These are phyloP conservation scores for Colletotrichum higginsianum DNA, from an alignment of 2,329 filamentous ascomycete species.

Conservation along the genomic window DNA sequence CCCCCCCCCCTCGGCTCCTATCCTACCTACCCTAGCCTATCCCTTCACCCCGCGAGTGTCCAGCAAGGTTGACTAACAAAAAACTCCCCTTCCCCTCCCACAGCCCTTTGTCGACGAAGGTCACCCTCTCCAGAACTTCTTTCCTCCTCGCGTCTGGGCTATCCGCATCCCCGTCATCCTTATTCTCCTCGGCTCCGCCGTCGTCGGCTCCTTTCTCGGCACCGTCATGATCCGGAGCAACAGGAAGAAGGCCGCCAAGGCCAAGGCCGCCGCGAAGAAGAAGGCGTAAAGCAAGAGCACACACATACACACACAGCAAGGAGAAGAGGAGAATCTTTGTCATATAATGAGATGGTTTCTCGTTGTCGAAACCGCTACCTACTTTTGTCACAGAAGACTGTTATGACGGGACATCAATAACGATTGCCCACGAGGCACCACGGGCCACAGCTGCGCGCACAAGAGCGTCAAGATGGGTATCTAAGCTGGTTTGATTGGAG, in stretches of 20 bases:
- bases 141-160: conserved; percentile 97
- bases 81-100: conserved; percentile 8
- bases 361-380: not conserved
- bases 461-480: conserved; percentile 33
- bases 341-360: not conserved
- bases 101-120: conserved; percentile 98
- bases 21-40: not conserved
- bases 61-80: conserved; percentile 36
- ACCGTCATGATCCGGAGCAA: conserved; percentile 99
- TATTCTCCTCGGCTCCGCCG: conserved; percentile 89
- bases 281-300: conserved; percentile 73
- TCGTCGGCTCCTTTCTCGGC: conserved; percentile 95
- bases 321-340: not conserved
- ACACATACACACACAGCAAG: no score
- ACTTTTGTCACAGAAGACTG: not conserved
- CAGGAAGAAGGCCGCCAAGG: conserved; percentile 96
- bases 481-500: conserved; percentile 39
- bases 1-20: conserved; percentile 13
- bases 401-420: not conserved
- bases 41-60: conserved; percentile 8
- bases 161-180: conserved; percentile 99
- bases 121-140: conserved; percentile 93
- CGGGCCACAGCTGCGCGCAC: not conserved
- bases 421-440: not conserved
- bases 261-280: conserved; percentile 87